Evolutionary conservation across 192 early-diverging fungal genomes (phyloP).

Genomic region (Gryganskiella cystojenkinii): DNA sequence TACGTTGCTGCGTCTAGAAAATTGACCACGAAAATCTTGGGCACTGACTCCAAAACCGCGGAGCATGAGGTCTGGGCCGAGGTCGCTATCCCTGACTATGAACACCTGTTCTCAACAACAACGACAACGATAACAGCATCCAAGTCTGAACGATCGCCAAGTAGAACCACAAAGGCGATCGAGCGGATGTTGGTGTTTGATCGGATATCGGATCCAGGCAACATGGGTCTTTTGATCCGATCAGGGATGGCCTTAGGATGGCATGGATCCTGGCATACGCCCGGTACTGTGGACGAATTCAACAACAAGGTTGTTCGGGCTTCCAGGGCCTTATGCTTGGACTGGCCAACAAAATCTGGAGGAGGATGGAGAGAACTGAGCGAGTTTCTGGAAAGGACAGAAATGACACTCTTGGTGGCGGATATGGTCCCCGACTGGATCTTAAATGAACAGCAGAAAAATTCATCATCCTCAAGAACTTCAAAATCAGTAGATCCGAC

Average conservation of each 20-base stretch:
- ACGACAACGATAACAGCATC: no score
- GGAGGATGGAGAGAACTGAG: constrained; percentile 19
- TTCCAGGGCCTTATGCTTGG: constrained; percentile 54
- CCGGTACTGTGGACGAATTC: constrained; percentile 56
- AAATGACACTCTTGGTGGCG: constrained; percentile 54
- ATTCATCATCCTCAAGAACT: background rate
- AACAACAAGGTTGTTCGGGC: constrained; percentile 60
- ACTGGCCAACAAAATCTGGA: constrained; percentile 38
- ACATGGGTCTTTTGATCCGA: constrained; percentile 57
- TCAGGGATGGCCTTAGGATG: constrained; percentile 61
- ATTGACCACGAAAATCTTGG: constrained; percentile 56
- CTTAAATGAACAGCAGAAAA: background rate
- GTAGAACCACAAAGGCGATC: background rate
- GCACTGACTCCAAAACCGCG: constrained; percentile 51
- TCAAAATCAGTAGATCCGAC: background rate
- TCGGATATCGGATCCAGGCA: constrained; percentile 56
- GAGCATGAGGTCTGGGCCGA: constrained; percentile 62
- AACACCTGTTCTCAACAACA: constrained; percentile 5
- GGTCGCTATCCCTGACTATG: constrained; percentile 50
- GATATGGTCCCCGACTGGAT: constrained; percentile 55
- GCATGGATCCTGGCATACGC: constrained; percentile 48
- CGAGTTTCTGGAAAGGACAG: constrained; percentile 14
- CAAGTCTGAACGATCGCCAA: background rate
- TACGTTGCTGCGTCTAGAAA: constrained; percentile 53
- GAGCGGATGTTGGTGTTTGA: constrained; percentile 55